Percentiles rank a stretch among this genome's conserved stretches.
Evolutionary conservation across 2,329 filamentous ascomycete species (phyloP).

Genomic region (Phialophora chinensis): DNA sequence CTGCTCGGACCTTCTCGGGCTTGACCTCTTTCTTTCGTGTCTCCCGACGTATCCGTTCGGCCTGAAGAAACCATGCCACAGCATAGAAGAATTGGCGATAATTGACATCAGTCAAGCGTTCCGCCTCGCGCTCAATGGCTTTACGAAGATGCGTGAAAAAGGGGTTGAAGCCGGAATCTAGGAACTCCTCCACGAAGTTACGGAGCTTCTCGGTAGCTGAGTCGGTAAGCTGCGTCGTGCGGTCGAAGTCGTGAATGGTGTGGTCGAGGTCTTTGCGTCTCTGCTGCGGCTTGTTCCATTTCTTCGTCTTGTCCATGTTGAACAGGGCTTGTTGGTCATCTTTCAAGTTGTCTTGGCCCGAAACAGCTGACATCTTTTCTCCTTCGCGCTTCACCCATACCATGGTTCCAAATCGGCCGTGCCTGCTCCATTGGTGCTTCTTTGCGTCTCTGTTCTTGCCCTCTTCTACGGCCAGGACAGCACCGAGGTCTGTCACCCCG

Average conservation of each 20-base stretch:
- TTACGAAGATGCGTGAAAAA: constrained; percentile 83
- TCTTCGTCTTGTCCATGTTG: constrained; percentile 91
- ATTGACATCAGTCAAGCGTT: constrained; percentile 78
- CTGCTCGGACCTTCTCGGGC: constrained; percentile 54
- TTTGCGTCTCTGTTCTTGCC: constrained; percentile 80
- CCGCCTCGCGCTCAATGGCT: constrained; percentile 86
- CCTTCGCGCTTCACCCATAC: constrained; percentile 91
- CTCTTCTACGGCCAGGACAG: constrained; percentile 79
- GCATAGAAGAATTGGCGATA: constrained; percentile 89
- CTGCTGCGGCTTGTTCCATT: constrained; percentile 79
- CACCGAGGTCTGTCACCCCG: constrained; percentile 74
- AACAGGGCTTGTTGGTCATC: constrained; percentile 74
- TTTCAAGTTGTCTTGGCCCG: constrained; percentile 83
- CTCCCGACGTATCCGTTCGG: constrained; percentile 74
- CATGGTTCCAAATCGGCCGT: constrained; percentile 96
- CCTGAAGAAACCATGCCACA: constrained; percentile 88
- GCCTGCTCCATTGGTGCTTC: constrained; percentile 79
- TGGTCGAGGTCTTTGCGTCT: constrained; percentile 66
- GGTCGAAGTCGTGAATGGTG: constrained; percentile 73
- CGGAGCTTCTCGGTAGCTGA: constrained; percentile 78
- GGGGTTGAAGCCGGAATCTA: constrained; percentile 95
- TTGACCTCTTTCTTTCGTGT: constrained; percentile 61
- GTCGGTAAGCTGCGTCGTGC: constrained; percentile 70
- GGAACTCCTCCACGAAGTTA: constrained; percentile 86
- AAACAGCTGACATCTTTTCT: constrained; percentile 81